A percentile compares a stretch with the other conserved stretches of the same genome.
phyloP scores from a whole-genome alignment of 2,329 filamentous ascomycete species.

The Colletotrichum eleusines region DNA sequence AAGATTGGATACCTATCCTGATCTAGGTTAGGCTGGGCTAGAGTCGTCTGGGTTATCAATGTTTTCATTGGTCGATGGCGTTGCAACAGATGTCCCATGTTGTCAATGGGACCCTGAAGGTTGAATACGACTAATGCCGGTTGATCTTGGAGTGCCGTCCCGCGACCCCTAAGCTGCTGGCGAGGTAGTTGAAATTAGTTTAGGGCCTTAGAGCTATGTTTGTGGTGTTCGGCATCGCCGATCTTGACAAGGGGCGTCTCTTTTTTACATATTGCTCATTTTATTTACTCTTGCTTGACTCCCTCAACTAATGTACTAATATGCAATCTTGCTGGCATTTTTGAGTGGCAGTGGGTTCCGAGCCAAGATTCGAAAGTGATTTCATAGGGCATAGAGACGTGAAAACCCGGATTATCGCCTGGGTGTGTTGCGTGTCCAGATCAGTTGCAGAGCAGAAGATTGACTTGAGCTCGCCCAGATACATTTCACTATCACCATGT shows the following conservation, averaged over 20 bases:
- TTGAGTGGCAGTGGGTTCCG: not conserved
- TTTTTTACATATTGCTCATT: rapidly evolving
- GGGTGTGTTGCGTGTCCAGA: not conserved
- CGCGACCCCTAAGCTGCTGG: not conserved
- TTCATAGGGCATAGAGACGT: not conserved
- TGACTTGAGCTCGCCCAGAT: not conserved
- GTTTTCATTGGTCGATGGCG: slow-evolving; percentile 11
- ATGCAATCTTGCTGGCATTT: not conserved
- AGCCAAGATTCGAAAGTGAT: not conserved
- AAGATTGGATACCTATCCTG: not conserved
- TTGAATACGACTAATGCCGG: not conserved
- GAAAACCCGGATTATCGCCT: not conserved
- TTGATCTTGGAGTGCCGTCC: slow-evolving; percentile 13
- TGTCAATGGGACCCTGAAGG: not conserved
- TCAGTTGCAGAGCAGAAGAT: not conserved
- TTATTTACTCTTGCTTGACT: not conserved
- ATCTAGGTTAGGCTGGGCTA: not conserved
- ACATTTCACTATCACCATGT: too few species aligned
- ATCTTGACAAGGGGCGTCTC: not conserved
- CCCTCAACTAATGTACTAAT: not conserved
- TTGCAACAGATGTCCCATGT: not conserved
- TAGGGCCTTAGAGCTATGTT: too few species aligned
- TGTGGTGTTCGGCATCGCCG: too few species aligned
- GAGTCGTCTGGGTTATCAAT: not conserved
- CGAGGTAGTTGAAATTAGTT: not conserved